Conservation (phyloP, 2,329 filamentous ascomycete species). For the Colletotrichum lini region DNA sequence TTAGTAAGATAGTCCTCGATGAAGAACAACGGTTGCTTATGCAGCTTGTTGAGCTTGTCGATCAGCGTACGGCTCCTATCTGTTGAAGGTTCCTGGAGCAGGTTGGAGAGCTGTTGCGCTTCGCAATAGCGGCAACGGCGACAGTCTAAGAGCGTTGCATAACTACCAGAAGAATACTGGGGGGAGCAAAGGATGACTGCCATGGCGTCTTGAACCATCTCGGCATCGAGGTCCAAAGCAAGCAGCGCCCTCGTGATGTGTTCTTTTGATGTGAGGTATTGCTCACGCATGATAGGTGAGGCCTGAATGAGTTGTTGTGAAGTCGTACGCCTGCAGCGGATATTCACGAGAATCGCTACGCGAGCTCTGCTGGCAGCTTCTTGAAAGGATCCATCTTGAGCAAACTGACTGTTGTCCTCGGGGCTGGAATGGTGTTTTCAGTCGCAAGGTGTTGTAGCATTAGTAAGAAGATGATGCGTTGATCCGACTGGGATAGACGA, state of each 20-base stretch:
- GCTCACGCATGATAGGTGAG: neutral
- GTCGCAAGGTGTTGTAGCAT: too few relatives aligned
- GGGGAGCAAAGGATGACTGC: neutral
- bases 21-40: neutral
- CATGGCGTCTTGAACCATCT: neutral
- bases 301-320: neutral
- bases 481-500: too few relatives aligned
- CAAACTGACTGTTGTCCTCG: neutral
- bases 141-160: too few relatives aligned
- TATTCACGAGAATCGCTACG: neutral
- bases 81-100: neutral
- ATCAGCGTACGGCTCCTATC: neutral
- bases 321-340: neutral
- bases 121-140: neutral
- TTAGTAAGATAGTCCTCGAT: neutral
- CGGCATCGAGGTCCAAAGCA: neutral
- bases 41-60: neutral
- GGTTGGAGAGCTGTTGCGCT: neutral
- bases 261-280: neutral
- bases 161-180: neutral
- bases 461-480: too few relatives aligned
- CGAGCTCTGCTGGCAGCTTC: neutral
- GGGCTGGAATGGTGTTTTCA: neutral
- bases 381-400: neutral
- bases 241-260: neutral